Percentiles rank a stretch among this genome's conserved stretches.
phyloP scores from a whole-genome alignment of 495 filamentous ascomycete genomes.

The Aspergillus haitiensis region DNA sequence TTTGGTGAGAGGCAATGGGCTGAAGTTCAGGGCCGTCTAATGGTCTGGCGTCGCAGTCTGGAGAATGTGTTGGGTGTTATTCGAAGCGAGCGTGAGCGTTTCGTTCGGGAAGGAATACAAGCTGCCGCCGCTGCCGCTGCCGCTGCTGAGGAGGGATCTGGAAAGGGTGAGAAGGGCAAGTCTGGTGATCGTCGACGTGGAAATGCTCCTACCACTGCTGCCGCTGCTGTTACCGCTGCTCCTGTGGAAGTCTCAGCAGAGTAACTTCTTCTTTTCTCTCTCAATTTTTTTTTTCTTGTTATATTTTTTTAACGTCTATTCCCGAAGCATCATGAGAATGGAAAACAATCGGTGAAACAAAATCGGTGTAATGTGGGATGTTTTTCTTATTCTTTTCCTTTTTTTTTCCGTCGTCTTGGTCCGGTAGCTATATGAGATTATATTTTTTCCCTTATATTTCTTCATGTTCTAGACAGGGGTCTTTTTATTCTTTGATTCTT shows the following conservation, averaged over 20 bases:
- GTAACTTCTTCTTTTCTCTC: slow-evolving; percentile 25
- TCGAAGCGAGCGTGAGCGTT: slow-evolving; percentile 71
- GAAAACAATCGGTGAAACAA: neutral
- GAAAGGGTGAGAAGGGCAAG: slow-evolving; percentile 36
- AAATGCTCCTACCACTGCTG: slow-evolving; percentile 13
- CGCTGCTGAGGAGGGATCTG: slow-evolving; percentile 27
- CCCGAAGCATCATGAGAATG: slow-evolving; percentile 4
- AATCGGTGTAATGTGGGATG: slow-evolving; percentile 7
- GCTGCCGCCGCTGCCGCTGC: slow-evolving; percentile 31
- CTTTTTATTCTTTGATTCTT: slow-evolving; percentile 6
- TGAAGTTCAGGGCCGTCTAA: slow-evolving; percentile 82
- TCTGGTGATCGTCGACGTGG: slow-evolving; percentile 36
- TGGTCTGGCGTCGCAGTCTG: slow-evolving; percentile 82
- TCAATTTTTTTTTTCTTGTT: slow-evolving; percentile 13
- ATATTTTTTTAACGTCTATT: slow-evolving; percentile 11
- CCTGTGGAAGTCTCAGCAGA: slow-evolving; percentile 15
- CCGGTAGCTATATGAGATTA: slow-evolving; percentile 13
- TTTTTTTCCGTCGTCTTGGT: slow-evolving; percentile 13
- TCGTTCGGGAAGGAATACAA: slow-evolving; percentile 47
- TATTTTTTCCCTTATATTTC: slow-evolving; percentile 3
- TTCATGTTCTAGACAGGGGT: slow-evolving; percentile 19
- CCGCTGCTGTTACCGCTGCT: neutral
- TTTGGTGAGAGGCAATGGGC: slow-evolving; percentile 98
- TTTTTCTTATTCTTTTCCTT: slow-evolving; percentile 10
- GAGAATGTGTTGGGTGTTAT: slow-evolving; percentile 73